Percentiles rank a stretch among this genome's conserved stretches.
Conservation (phyloP, 805 yeast species). For the Hermanozyma aechmeae region DNA sequence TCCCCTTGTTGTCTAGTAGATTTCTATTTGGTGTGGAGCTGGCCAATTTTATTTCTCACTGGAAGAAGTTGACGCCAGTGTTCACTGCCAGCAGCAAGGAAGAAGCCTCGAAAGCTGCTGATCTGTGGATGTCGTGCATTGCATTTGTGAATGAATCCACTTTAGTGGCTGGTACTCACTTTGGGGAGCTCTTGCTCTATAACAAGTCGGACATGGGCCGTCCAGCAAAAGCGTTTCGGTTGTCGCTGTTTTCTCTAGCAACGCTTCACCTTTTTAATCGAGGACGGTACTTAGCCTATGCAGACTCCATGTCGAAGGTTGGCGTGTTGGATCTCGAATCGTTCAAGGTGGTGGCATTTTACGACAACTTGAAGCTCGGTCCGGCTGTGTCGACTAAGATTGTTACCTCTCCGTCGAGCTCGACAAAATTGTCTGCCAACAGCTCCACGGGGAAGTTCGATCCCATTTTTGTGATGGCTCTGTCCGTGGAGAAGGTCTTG, state of each 20-base stretch:
- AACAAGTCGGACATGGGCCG: too few species aligned
- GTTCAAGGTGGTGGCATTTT: constrained; percentile 9
- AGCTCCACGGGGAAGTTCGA: constrained; percentile 7
- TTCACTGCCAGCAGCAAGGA: too few species aligned
- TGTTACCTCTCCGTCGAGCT: constrained; percentile 4
- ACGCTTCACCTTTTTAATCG: constrained; percentile 9
- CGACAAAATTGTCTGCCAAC: constrained; percentile 2
- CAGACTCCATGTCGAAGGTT: constrained; percentile 22
- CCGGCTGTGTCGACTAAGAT: constrained; percentile 11
- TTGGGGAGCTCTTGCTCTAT: too few species aligned
- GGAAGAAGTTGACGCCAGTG: too few species aligned
- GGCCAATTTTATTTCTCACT: too few species aligned
- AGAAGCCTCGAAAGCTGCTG: too few species aligned
- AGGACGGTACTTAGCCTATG: constrained; percentile 12
- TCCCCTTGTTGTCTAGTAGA: too few species aligned
- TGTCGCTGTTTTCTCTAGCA: constrained; percentile 18
- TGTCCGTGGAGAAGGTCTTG: constrained; percentile 14
- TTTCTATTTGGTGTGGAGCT: too few species aligned
- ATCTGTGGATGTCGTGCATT: too few species aligned
- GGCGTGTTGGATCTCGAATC: constrained; percentile 15
- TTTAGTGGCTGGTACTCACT: too few species aligned
- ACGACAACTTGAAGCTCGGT: constrained; percentile 15
- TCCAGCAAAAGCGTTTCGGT: constrained; percentile 5
- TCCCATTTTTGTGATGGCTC: constrained; percentile 15
- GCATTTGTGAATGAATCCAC: too few species aligned